Evolutionary conservation across 1,284 basidiomycete genomes (phyloP).

Genomic region (Puccinia coronata): DNA sequence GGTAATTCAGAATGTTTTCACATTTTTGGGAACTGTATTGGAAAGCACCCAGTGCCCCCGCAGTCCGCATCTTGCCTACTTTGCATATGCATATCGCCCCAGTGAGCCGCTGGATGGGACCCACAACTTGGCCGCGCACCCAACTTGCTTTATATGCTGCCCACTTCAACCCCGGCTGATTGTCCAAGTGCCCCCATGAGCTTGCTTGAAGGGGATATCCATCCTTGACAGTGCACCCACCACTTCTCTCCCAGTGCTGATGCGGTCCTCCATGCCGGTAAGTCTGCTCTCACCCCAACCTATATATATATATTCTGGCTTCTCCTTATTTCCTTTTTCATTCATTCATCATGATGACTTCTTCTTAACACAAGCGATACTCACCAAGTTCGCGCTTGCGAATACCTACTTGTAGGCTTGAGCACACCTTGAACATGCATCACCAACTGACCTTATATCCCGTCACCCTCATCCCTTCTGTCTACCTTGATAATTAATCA

Average conservation of each 20-base stretch:
- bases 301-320: background rate
- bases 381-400: conserved; percentile 13
- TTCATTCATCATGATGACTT: conserved; percentile 3
- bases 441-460: conserved; percentile 29
- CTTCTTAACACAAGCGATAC: conserved; percentile 20
- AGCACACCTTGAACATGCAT: conserved; percentile 25
- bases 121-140: background rate
- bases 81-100: background rate
- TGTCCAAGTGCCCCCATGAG: too few relatives aligned
- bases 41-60: background rate
- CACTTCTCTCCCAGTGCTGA: background rate
- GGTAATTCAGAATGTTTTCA: background rate
- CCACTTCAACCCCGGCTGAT: too few relatives aligned
- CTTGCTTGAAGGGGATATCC: background rate
- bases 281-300: too few relatives aligned
- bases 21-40: too few relatives aligned
- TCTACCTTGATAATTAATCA: background rate
- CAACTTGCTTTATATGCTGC: too few relatives aligned
- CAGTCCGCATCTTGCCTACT: background rate
- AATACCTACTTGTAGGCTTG: conserved; percentile 9
- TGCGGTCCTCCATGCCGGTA: background rate
- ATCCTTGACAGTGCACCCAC: background rate
- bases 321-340: too few relatives aligned
- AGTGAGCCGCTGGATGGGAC: background rate
- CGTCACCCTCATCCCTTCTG: background rate